These are phyloP conservation scores for Verticillium nubilum DNA, from an alignment of 2,329 filamentous ascomycete genomes.

Conservation along the genomic window DNA sequence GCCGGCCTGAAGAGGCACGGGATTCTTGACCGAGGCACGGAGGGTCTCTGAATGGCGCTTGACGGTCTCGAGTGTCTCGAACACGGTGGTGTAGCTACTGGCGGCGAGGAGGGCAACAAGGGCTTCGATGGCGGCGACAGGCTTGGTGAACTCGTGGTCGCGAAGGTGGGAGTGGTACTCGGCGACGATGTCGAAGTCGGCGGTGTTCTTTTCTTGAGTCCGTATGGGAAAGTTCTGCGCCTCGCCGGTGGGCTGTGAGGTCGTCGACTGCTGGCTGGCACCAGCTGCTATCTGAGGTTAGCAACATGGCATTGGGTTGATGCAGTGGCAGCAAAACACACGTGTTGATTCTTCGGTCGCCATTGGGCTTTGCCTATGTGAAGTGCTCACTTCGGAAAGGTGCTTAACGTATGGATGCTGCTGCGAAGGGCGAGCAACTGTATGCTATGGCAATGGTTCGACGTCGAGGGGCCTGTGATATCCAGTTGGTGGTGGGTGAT, in stretches of 20 bases:
- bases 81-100: constrained; percentile 78
- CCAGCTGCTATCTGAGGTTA: background rate
- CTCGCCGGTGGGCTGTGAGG: background rate
- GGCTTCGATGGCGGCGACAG: constrained; percentile 88
- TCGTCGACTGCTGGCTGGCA: background rate
- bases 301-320: background rate
- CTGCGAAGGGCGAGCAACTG: no score
- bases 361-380: background rate
- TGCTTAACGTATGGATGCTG: no score
- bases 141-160: constrained; percentile 87
- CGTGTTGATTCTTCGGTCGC: background rate
- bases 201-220: constrained; percentile 13
- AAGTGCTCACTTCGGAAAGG: background rate
- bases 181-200: constrained; percentile 42
- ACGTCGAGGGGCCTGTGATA: background rate
- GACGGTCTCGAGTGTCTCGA: constrained; percentile 86
- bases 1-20: constrained; percentile 86
- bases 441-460: background rate
- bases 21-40: constrained; percentile 75
- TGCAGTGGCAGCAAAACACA: background rate
- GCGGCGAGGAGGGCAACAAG: constrained; percentile 81
- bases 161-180: constrained; percentile 49
- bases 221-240: constrained; percentile 16
- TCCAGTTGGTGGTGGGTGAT: background rate
- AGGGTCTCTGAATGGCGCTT: constrained; percentile 71